phyloP scores from a whole-genome alignment of 805 yeast genomes.

The Clavispora carvajalis region DNA sequence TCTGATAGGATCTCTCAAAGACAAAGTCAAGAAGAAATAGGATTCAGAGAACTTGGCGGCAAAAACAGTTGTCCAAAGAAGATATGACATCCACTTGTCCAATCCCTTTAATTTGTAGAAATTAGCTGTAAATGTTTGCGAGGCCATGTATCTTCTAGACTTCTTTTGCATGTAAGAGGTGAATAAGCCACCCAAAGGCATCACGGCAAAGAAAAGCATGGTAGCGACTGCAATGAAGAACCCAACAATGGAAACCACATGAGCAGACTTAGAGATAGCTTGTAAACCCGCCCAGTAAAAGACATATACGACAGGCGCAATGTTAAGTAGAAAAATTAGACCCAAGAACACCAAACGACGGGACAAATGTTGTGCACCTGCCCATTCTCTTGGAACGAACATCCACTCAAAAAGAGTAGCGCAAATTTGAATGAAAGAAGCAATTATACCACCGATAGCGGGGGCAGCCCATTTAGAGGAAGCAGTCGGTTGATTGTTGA shows the following conservation, averaged over 20 bases:
- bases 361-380: conserved; percentile 95
- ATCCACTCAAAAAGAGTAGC: conserved; percentile 93
- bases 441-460: conserved; percentile 89
- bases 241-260: conserved; percentile 75
- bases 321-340: conserved; percentile 60
- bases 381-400: conserved; percentile 97
- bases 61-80: conserved; percentile 86
- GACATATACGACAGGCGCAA: conserved; percentile 83
- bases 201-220: conserved; percentile 76
- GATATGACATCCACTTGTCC: conserved; percentile 94
- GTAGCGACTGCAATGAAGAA: conserved; percentile 87
- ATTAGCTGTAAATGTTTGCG: conserved; percentile 93
- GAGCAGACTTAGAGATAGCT: conserved; percentile 65
- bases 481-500: conserved; percentile 81
- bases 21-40: conserved; percentile 68
- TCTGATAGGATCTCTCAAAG: conserved; percentile 88
- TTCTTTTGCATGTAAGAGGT: conserved; percentile 85
- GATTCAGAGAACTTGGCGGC: conserved; percentile 82
- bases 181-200: conserved; percentile 96
- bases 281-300: conserved; percentile 74
- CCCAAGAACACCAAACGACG: conserved; percentile 79
- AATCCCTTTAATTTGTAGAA: conserved; percentile 76
- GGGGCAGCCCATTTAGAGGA: conserved; percentile 91
- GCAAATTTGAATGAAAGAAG: conserved; percentile 69
- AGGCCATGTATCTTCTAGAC: conserved; percentile 83